These are phyloP conservation scores for Dryas alaskensis DNA, from an alignment of 306 rosid genomes.

Conservation along the genomic window DNA sequence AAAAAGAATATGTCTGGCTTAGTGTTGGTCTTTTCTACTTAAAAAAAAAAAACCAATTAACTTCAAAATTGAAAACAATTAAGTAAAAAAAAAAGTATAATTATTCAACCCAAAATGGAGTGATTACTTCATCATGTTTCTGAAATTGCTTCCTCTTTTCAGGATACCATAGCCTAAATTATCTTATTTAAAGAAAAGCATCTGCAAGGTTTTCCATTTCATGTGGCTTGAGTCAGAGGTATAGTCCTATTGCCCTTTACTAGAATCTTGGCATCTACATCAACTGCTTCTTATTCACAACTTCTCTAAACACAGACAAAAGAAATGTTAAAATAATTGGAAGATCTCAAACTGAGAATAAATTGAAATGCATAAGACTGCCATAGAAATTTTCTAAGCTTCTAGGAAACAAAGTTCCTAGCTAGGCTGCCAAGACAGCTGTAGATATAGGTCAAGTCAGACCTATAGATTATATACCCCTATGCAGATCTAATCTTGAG, in stretches of 20 bases:
- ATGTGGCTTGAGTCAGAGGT: constrained; percentile 5
- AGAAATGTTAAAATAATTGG: constrained; percentile 7
- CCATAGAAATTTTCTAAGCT: not conserved
- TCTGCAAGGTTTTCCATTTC: not conserved
- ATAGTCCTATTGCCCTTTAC: not conserved
- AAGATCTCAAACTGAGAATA: constrained; percentile 13
- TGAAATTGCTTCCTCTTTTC: not conserved
- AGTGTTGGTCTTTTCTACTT: too few species aligned
- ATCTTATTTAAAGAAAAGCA: constrained; percentile 8
- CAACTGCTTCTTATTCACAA: constrained; percentile 9
- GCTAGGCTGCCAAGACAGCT: not conserved
- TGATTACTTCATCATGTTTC: not conserved
- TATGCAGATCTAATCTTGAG: not conserved
- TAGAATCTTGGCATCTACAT: constrained; percentile 11
- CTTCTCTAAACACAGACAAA: not conserved
- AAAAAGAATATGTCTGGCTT: too few species aligned
- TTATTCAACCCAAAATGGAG: too few species aligned
- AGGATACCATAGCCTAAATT: not conserved
- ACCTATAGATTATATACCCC: not conserved
- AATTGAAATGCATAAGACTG: not conserved
- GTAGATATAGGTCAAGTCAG: not conserved
- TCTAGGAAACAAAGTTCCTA: not conserved
- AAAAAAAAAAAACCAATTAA: too few species aligned
- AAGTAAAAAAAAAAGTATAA: too few species aligned
- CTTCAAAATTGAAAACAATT: too few species aligned